These are phyloP conservation scores for Colletotrichum liriopes DNA, from an alignment of 2,329 filamentous ascomycete genomes.

Conservation along the genomic window DNA sequence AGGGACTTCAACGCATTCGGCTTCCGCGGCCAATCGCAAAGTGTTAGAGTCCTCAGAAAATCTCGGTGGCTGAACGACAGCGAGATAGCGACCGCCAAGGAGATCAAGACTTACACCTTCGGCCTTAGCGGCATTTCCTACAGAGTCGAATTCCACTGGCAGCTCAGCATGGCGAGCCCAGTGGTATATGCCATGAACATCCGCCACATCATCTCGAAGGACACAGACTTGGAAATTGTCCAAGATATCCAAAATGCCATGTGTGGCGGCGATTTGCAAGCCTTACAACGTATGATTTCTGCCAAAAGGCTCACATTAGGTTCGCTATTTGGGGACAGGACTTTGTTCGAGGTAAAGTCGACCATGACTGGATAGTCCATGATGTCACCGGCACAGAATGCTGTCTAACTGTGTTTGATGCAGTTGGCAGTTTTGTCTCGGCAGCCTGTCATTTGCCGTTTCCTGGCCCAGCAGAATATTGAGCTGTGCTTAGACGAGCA, in stretches of 20 bases:
- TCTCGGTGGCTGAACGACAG: background rate
- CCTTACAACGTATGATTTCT: background rate
- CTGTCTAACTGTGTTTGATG: background rate
- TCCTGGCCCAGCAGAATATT: slow-evolving; percentile 2
- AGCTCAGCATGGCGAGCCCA: background rate
- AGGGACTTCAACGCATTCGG: background rate
- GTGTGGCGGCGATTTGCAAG: background rate
- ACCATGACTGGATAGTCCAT: too few relatives aligned
- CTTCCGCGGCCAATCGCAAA: background rate
- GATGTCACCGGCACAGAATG: too few relatives aligned
- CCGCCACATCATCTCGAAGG: background rate
- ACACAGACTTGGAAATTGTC: background rate
- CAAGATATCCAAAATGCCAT: background rate
- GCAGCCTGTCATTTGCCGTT: slow-evolving; percentile 19
- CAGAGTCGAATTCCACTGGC: background rate
- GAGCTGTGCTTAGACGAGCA: slow-evolving; percentile 4
- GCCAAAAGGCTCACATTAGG: background rate
- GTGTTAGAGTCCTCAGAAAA: background rate
- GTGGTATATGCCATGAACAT: background rate
- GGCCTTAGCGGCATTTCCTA: slow-evolving; percentile 8
- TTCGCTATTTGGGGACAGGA: background rate
- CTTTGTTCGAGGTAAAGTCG: slow-evolving; percentile 8
- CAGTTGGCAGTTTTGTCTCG: background rate
- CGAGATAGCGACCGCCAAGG: background rate
- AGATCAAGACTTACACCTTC: slow-evolving; percentile 1